Conservation (phyloP, 2,329 filamentous ascomycete species). For the Aspergillus arachidicola region DNA sequence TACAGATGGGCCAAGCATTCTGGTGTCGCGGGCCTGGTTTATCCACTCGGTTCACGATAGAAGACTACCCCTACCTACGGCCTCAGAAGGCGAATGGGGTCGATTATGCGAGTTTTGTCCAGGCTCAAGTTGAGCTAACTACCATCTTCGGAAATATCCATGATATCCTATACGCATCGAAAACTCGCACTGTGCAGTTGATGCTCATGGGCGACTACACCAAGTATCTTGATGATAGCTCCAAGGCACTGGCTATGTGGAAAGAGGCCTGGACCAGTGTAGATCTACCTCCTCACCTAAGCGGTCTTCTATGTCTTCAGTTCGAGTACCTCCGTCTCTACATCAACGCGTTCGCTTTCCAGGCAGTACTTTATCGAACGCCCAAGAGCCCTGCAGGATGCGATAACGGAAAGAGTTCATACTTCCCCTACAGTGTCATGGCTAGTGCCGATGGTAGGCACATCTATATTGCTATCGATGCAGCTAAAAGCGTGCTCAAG, state of each 20-base stretch:
- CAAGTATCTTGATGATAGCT: slow-evolving; percentile 6
- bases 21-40: slow-evolving; percentile 20
- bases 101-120: slow-evolving; percentile 6
- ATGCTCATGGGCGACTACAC: slow-evolving; percentile 7
- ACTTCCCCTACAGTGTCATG: slow-evolving; percentile 22
- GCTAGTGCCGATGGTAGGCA: slow-evolving; percentile 19
- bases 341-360: slow-evolving; percentile 20
- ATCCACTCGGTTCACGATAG: slow-evolving; percentile 16
- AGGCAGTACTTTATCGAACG: slow-evolving; percentile 14
- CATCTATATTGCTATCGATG: slow-evolving; percentile 18
- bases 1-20: slow-evolving; percentile 21
- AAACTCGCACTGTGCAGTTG: not conserved
- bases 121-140: slow-evolving; percentile 10
- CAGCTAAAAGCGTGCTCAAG: slow-evolving; percentile 17
- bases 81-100: not conserved
- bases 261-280: not conserved
- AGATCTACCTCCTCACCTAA: not conserved
- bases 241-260: slow-evolving; percentile 9
- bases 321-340: slow-evolving; percentile 19
- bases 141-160: slow-evolving; percentile 4
- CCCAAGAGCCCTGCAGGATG: not conserved
- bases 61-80: slow-evolving; percentile 17
- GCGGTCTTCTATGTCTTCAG: not conserved
- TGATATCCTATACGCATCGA: slow-evolving; percentile 7
- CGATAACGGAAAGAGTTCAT: not conserved